A percentile compares a stretch with the other conserved stretches of the same genome.
These are phyloP conservation scores for Parasitella parasitica DNA, from an alignment of 371 early-diverging fungal species.

Conservation along the genomic window DNA sequence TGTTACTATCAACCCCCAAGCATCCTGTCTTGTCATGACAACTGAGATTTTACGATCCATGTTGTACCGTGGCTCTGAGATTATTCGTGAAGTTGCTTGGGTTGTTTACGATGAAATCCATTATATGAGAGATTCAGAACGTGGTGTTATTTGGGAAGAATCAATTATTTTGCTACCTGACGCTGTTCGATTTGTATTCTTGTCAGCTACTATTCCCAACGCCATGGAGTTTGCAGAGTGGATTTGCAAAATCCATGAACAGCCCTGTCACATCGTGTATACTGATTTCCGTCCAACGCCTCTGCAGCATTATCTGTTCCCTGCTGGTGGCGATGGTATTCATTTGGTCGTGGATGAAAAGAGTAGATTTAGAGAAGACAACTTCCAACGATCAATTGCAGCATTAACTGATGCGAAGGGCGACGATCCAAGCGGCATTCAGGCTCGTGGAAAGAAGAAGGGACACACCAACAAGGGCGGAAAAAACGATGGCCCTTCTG, in stretches of 20 bases:
- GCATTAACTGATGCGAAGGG: slow-evolving; percentile 67
- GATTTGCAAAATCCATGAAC: slow-evolving; percentile 96
- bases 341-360: slow-evolving; percentile 97
- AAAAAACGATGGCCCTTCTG: slow-evolving; percentile 66
- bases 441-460: slow-evolving; percentile 35
- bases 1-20: slow-evolving; percentile 97
- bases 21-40: slow-evolving; percentile 99
- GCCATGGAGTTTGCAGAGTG: slow-evolving; percentile 99
- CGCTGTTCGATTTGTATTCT: slow-evolving; percentile 94
- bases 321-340: slow-evolving; percentile 92
- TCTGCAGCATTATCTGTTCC: slow-evolving; percentile 96
- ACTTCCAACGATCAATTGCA: slow-evolving; percentile 89
- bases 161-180: slow-evolving; percentile 97
- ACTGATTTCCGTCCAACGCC: slow-evolving; percentile 99
- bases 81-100: slow-evolving; percentile 99
- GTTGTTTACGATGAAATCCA: slow-evolving; percentile 99
- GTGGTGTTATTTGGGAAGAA: slow-evolving; percentile 99
- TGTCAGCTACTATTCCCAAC: slow-evolving; percentile 99
- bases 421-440: slow-evolving; percentile 48
- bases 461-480: slow-evolving; percentile 54
- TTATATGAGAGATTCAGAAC: slow-evolving; percentile 96
- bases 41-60: slow-evolving; percentile 99
- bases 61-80: slow-evolving; percentile 98
- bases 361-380: slow-evolving; percentile 91
- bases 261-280: slow-evolving; percentile 99